Base-by-base conservation (phyloP, 768 basidiomycete genomes). In the Nevesoporus exiguus region DNA sequence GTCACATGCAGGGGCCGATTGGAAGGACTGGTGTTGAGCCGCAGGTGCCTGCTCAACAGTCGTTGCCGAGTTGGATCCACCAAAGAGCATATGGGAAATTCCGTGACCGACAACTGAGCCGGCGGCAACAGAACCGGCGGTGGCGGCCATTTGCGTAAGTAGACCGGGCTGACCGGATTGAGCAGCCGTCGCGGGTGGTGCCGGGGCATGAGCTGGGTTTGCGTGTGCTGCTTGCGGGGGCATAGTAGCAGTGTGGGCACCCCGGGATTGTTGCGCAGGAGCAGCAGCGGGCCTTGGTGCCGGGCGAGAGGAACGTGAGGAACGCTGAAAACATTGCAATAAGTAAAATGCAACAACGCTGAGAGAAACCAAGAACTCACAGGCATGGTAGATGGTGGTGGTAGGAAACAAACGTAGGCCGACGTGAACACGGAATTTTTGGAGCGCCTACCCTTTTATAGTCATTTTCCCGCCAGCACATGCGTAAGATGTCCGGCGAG, bases 71-170 rank as follows among this genome's bases (percentile, higher is more conserved):
- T 70, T 70, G 50, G 79, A 74, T 54, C 89, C 84, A 44, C 93
- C 93, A 62, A 94, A 96, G 56, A 95, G 82, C 90, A 94, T 92
- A 70, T 71, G 80, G 39, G 90, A 92, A 59, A 96, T 66, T n/a
- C 93, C 93, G 67, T 96, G 93, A 42, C 92, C 93, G 58, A 96
- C 82, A 52, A 85, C 86, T 8, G 90, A 93, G 24, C 93, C 93
- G 46, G 91, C 76, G 6, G 92, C 93, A 47, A 95, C 92, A 53
- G 89, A 90, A 57, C 92, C 93, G 25, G 92, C 93, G 7, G 93
- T 92, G 6, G 90, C 88, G 50, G 91, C 91, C 89, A 93, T 93
- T 65, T 90, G 87, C 0, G 82, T 78, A 17, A 93, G 51, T 79
- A 93, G 76, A 14, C 91, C 90, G 1, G 91, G 90, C 57, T 80